Evolutionary conservation across 495 filamentous ascomycete species (phyloP), one percentile per base, ranked within the genome.

Genomic region (Penicillium alfredii): DNA sequence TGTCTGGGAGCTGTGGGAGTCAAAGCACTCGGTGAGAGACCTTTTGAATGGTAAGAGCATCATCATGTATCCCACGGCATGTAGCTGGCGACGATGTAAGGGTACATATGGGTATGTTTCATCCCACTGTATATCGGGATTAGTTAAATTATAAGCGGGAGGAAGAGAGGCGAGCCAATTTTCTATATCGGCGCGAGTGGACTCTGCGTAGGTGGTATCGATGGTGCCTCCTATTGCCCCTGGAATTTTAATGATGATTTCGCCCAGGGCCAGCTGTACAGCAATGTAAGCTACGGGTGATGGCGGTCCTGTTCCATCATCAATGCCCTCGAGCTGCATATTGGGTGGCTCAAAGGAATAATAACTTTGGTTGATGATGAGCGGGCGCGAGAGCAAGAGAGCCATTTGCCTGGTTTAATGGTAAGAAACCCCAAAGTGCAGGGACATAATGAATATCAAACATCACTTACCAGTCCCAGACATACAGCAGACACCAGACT

Each of bases 51-150:
- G 61, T 30, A 60, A 44, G 9, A 74, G 50, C 43, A 68, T 55
- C 3, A 56, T 61, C 60, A 73, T 65, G 38, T 67, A 66, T 7
- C 63, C 64, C 22, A 70, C 55, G 18, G 67, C 54, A 41, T 74
- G 64, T 15, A 75, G 46, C 33, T 74, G 71, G 9, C 51, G 54
- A 14, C 72, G 71, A 29, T 76, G 73, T 30, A 68, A 63, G 6
- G 63, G 49, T 19, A 70, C 60, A 44, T 61, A 72, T 4, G 45
- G 33, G 35, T 64, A 42, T 22, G 63, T 47, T 2, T 49, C 26
- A 37, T 77, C 73, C 60, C 69, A 68, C 12, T 54, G 63, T 1
- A 54, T 64, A 28, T 74, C 68, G 1, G 72, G 61, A 10, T 50
- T 29, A 11, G 36, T 28, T 8, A 68, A 21, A 7, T 52, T 49